Conservation (phyloP, 2,329 filamentous ascomycete species). For the Colletotrichum sp. region DNA sequence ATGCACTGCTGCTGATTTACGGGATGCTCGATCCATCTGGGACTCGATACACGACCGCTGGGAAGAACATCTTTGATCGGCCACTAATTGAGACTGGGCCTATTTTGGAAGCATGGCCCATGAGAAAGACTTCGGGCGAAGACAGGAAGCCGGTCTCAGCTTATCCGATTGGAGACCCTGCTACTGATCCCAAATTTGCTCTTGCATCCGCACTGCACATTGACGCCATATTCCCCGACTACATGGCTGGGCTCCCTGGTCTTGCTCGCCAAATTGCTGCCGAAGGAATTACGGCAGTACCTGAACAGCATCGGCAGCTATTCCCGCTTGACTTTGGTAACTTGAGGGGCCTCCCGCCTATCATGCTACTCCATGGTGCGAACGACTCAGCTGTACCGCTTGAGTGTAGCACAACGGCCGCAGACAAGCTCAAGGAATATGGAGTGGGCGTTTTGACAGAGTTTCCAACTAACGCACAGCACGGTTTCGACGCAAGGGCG, state of each 20-base stretch:
- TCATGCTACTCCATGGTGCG: conserved; percentile 1
- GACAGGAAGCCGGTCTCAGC: background rate
- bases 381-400: conserved; percentile 9
- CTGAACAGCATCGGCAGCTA: background rate
- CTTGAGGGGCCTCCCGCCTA: background rate
- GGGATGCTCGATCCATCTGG: conserved; percentile 4
- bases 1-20: conserved; percentile 5
- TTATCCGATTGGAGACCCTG: background rate
- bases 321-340: background rate
- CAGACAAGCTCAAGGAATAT: background rate
- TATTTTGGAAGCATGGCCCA: background rate
- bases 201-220: conserved; percentile 6
- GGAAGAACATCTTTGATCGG: conserved; percentile 5
- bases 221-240: conserved; percentile 16
- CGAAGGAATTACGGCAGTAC: background rate
- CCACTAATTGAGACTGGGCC: background rate
- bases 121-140: background rate
- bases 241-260: conserved; percentile 7
- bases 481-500: background rate
- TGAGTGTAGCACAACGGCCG: background rate
- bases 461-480: background rate
- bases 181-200: background rate
- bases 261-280: background rate
- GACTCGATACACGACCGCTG: conserved; percentile 3
- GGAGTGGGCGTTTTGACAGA: background rate